Evolutionary conservation across 805 yeast genomes (phyloP), one percentile per base, ranked within the genome.

Genomic region (Candida berthetii): DNA sequence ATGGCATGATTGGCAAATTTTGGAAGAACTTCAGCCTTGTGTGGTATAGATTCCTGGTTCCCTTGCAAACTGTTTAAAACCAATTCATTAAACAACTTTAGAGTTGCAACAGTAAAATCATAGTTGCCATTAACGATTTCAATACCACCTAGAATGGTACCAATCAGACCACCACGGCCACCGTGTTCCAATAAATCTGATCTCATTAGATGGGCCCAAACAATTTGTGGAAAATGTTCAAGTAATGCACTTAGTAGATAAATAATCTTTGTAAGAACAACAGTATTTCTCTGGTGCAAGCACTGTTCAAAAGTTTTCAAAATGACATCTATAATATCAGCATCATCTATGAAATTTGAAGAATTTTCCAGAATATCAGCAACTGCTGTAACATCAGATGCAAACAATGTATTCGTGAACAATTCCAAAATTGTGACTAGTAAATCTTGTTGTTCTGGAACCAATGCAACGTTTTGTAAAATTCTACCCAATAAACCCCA

Each of bases 401-500:
- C 69, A 7, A 57, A 50, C 1, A 79, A 62, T 0, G 80, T 70
- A 29, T 61, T 65, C 1, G 79, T 61, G 31, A 84, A 49, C 14
- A 85, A 59, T 22, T 71, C 67, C 20, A 82, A 57, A 3, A 82
- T 71, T 17, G 77, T 73, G 6, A 70, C 52, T 9, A 77, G 61
- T 3, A 73, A 50, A 2, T 63, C 68, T 39, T 66, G 69, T 8
- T 70, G 73, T 2, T 52, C 47, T 6, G 68, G 50, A 16, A 50
- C 50, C 11, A 48, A 43, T 3, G 54, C 42, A 9, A 82, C 61
- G 48, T 83, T 83, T 48, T 85, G 89, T 27, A 90, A 60, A 0
- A 85, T 64, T 52, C 95, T 72, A 2, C 97, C 97, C 15, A 91
- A 52, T 22, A 85, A 62, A 0, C 95, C 75, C 96, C 97, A 89